Evolutionary conservation across 179 eudicot species (phyloP).

Genomic region (Beta corolliflora): DNA sequence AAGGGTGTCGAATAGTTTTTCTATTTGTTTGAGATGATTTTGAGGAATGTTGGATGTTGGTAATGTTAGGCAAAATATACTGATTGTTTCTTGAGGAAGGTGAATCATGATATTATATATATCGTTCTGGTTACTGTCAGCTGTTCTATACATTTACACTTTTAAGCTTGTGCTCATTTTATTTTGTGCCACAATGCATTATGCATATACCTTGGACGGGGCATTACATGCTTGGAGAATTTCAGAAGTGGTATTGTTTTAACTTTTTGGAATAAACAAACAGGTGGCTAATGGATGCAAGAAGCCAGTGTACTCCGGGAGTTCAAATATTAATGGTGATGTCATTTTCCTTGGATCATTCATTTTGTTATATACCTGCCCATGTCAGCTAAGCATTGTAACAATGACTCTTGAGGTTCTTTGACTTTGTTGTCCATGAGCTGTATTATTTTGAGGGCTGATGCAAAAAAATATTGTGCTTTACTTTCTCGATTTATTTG

Average conservation of each 20-base stretch:
- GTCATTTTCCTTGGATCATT: conserved; percentile 11
- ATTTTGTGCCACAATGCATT: background rate
- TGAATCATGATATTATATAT: background rate
- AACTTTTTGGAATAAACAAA: conserved; percentile 4
- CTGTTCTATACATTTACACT: background rate
- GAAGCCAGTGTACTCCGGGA: conserved; percentile 21
- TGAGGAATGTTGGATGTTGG: background rate
- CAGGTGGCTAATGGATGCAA: conserved; percentile 44
- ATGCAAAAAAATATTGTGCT: background rate
- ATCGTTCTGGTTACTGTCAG: background rate
- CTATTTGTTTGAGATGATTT: background rate
- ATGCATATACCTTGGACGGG: background rate
- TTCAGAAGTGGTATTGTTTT: background rate
- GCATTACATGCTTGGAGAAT: background rate
- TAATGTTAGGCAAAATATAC: background rate
- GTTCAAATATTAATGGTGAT: conserved; percentile 36
- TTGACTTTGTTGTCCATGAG: background rate
- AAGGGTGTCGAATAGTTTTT: background rate
- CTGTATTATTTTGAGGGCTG: background rate
- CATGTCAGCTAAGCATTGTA: background rate
- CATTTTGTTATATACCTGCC: background rate
- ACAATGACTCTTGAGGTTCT: background rate
- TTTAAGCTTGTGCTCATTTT: background rate
- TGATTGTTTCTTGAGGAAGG: background rate
- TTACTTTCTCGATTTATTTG: background rate